phyloP scores from a whole-genome alignment of 495 filamentous ascomycete genomes.

The Neurospora cerealis region DNA sequence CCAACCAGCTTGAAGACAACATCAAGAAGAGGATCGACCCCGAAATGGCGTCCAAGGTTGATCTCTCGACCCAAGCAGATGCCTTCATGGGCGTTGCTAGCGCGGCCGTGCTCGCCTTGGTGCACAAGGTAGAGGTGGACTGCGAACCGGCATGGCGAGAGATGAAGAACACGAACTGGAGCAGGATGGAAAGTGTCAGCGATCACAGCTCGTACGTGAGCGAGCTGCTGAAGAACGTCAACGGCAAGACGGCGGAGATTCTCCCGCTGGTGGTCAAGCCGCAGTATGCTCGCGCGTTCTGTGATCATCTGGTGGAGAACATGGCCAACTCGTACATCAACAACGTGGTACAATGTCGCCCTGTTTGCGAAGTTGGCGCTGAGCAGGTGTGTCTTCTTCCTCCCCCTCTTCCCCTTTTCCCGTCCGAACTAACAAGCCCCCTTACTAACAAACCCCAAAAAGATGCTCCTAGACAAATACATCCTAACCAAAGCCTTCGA shows the following conservation, averaged over 20 bases:
- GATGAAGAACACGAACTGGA: slow-evolving; percentile 97
- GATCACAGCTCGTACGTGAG: slow-evolving; percentile 90
- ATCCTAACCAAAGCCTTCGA: slow-evolving; percentile 76
- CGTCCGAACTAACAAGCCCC: neutral
- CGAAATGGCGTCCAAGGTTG: slow-evolving; percentile 62
- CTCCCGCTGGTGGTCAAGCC: slow-evolving; percentile 75
- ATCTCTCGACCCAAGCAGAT: slow-evolving; percentile 86
- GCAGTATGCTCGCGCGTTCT: slow-evolving; percentile 89
- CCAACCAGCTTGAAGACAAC: slow-evolving; percentile 85
- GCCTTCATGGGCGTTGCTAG: slow-evolving; percentile 92
- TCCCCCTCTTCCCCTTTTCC: neutral
- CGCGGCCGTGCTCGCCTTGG: slow-evolving; percentile 73
- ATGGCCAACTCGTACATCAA: slow-evolving; percentile 67
- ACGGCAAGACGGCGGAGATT: slow-evolving; percentile 59
- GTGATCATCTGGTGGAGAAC: slow-evolving; percentile 84
- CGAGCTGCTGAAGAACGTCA: slow-evolving; percentile 64
- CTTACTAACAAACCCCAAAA: neutral
- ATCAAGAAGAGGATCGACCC: slow-evolving; percentile 82
- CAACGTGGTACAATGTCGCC: slow-evolving; percentile 80
- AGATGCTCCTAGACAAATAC: slow-evolving; percentile 92
- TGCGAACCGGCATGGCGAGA: slow-evolving; percentile 87
- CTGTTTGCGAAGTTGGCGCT: slow-evolving; percentile 88
- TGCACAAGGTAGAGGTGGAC: slow-evolving; percentile 69
- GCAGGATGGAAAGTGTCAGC: slow-evolving; percentile 84
- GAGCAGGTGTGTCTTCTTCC: slow-evolving; percentile 55